Base-by-base conservation (phyloP, 1,139 yeast genomes). In the Geotrichum australiense region DNA sequence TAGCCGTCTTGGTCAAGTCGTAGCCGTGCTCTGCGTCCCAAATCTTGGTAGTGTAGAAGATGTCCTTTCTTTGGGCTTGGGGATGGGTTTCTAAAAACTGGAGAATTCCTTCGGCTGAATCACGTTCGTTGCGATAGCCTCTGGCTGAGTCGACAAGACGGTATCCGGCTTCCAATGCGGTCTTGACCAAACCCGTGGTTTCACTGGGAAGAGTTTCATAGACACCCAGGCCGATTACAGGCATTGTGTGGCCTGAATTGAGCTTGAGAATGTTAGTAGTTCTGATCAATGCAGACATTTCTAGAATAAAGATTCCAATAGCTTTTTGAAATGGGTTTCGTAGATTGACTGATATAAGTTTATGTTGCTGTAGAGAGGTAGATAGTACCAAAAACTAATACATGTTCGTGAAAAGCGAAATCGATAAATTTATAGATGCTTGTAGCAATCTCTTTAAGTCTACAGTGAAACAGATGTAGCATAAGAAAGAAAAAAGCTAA, bases 31-130 rank as follows among this genome's bases (percentile, higher is more conserved):
- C 73, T 23, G 66, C 62, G 50, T 74, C 70, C 74, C 78, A 70
- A 27, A 82, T 62, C 58, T 83, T 83, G 25, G 93, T 78, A 5
- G 91, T 80, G 56, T 78, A 82, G 53, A 75, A 80, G 18, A 84
- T 72, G 24, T 81, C 87, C 45, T 67, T 16, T 3, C 46, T 34
- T 20, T 39, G 43, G 22, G 48, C 51, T 28, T 36, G 30, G 4
- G 66, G 64, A 47, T 60, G 53, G 18, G 67, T 69, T 39, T 63
- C 57, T 39, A 73, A 53, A 51, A 68, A 73, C 26, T 57, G 51
- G 4, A 68, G 61, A 28, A 78, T 72, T 3, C 81, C 72, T 48
- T 64, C 56, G 52, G 67, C 70, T 42, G 76, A 69, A 53, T 73
- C 80, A 7, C 53, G 53, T 55, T 80, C 83, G 55, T 80, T 80